Evolutionary conservation across 1,139 yeast genomes (phyloP), one percentile per base, ranked within the genome.

Genomic region (Candida tropicalis): DNA sequence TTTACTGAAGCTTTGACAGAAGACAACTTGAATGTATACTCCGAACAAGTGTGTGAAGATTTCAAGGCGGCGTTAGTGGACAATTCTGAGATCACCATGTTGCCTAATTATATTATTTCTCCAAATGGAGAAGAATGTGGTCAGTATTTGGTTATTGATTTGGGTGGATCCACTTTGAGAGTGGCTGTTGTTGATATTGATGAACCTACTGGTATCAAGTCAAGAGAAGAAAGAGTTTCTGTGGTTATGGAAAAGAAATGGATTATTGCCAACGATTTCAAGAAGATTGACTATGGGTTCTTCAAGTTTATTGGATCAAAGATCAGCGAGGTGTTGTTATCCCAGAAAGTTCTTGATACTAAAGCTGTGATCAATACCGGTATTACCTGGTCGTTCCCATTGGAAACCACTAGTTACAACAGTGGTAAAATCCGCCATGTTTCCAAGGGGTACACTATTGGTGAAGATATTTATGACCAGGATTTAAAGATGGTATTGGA

Each of bases 371-470:
- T 78, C 25, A 62, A 64, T 27, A 64, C 75, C 3, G 83, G 82
- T 3, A 62, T 79, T 36, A 71, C 81, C n/a, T 79, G 84, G 84
- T 75, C 82, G 4, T 80, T 80, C 55, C 83, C 85, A 0, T 62
- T 80, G 40, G 60, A 63, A 12, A 77, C 78, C 48, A 65, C 69
- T 1, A 51, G 60, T 12, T 69, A 71, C 46, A 73, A 75, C 54
- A 65, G 67, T 26, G 84, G 81, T 1, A 64, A 59, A 28, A 66
- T 80, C 31, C 63, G 65, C 24, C 66, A 65, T 45, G 78, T 77
- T 38, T 73, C 79, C 31, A 80, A 80, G 57, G 84, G 84, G 3
- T 80, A 73, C 58, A 57, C 65, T 13, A 58, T 79, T 28, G 54
- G 67, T 3, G 64, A 65, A 4, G 79, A 74, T 25, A 61, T 72